Base-by-base conservation (phyloP, 2,329 filamentous ascomycete genomes). In the Ophiostoma tasmaniense region DNA sequence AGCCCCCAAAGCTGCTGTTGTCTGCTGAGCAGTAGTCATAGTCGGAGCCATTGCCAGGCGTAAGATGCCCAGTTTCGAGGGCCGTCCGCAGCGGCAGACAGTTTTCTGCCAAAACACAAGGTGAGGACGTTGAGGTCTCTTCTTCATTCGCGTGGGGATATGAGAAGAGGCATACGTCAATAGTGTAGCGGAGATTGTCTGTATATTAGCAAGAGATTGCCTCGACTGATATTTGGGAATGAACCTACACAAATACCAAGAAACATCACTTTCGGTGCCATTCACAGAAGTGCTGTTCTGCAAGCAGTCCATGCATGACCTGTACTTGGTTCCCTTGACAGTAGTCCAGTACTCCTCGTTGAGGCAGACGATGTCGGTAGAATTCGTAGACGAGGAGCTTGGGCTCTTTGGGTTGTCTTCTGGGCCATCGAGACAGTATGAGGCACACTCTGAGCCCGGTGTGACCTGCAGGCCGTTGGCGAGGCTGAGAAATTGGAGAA, bases 401-500 rank as follows among this genome's bases (percentile, higher is more conserved):
- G 81, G 72, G 25, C 79, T 75, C 39, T 76, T 73, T 0, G 74
- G 67, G 69, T 82, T 76, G 11, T 73, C 74, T 14, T 76, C 75
- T 0, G 74, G 69, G 2, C 77, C 75, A 70, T 83, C 79, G 4
- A 83, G 73, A 68, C 85, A 87, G 1, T 81, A 70, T 0, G 80
- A 75, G 0, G 83, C 79, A 73, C 85, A 87, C 11, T 77, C 73
- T 0, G 85, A 87, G 11, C 81, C 81, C 0, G 84, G 82, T 1
- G 83, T 81, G 1, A 85, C 80, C 67, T 83, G 77, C 2, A 85
- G 75, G 2, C 78, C 79, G 1, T 13, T 14, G 3, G 64, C 68
- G 61, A 37, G 3, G 30, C 50, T 68, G 59, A 45, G 74, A 69
- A 50, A 74, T 62, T 7, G 1, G 73, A 59, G 17, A 22, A 65